Evolutionary conservation across 352 stramenopile genomes (phyloP).

Genomic region (Phytophthora sp.): DNA sequence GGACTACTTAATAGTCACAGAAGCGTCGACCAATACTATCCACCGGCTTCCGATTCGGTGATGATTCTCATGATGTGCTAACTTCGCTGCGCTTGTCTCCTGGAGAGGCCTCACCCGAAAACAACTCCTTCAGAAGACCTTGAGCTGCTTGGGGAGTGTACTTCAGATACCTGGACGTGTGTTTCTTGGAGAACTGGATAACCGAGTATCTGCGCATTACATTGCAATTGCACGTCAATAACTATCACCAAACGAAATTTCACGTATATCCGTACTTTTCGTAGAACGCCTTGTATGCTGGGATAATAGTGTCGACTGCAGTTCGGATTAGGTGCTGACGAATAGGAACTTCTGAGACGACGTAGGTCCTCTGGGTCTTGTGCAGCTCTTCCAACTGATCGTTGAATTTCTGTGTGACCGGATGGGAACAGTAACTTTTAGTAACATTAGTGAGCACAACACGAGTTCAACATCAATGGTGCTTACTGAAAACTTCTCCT

Average conservation of each 20-base stretch:
- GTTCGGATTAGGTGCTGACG: constrained; percentile 87
- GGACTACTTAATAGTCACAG: constrained; percentile 69
- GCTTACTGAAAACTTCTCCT: constrained; percentile 90
- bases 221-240: neutral
- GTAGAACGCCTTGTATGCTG: constrained; percentile 91
- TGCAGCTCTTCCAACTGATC: constrained; percentile 71
- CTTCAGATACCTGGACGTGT: constrained; percentile 90
- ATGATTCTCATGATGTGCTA: constrained; percentile 18
- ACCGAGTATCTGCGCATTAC: constrained; percentile 81
- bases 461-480: neutral
- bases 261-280: constrained; percentile 91
- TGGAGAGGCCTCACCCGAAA: constrained; percentile 51
- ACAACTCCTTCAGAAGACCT: constrained; percentile 85
- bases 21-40: constrained; percentile 78
- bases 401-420: constrained; percentile 66
- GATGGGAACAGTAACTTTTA: neutral
- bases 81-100: constrained; percentile 26
- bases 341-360: constrained; percentile 87
- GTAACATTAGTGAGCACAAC: neutral
- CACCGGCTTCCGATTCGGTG: constrained; percentile 50
- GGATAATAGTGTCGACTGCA: constrained; percentile 85
- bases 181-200: constrained; percentile 93
- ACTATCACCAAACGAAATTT: constrained; percentile 1
- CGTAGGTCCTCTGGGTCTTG: constrained; percentile 73
- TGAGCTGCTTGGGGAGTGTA: constrained; percentile 87